Base-by-base conservation (phyloP, 805 yeast species). In the Wickerhamomyces queroliae region DNA sequence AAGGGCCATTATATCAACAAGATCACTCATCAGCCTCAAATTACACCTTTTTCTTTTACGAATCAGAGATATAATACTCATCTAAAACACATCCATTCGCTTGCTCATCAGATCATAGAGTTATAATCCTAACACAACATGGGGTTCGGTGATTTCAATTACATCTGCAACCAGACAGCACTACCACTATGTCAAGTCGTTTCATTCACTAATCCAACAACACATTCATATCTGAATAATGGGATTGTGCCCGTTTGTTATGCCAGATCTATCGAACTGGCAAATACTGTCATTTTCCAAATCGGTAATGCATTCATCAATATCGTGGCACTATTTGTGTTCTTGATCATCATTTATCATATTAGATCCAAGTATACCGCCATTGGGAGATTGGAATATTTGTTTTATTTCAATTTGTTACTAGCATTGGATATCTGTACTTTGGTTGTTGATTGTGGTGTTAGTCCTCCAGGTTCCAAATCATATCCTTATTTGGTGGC, bases 291-390 rank as follows among this genome's bases (percentile, higher is more conserved):
- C 65, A 86, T 91, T 17, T 91, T 89, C 64, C 87, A 87, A 58
- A 70, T 87, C 12, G 97, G 96, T 22, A 84, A 82, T 46, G 88
- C 95, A 7, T 84, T 91, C 56, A 76, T 89, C 17, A 87, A 90
- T 55, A 78, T 91, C 38, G 88, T 83, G 1, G 78, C 87, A 0
- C 62, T 93, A 25, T 62, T 74, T 7, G 72, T 87, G 31, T 46
- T 83, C 27, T 66, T 81, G 36, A 72, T 88, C 50, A 84, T 90
- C 40, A 68, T 89, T 11, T 85, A 80, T 66, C 81, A 83, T 50
- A 78, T 90, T 33, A 71, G 90, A 56, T 69, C 81, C 43, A 88
- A 91, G 66, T 90, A 86, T 58, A 93, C 99, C 0, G 97, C 98
- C 11, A 90, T 93, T 42, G 98, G 97, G 4, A 72, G 98, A 44